Conservation (phyloP, 805 yeast species). For the Saccharomycopsis selenospora region DNA sequence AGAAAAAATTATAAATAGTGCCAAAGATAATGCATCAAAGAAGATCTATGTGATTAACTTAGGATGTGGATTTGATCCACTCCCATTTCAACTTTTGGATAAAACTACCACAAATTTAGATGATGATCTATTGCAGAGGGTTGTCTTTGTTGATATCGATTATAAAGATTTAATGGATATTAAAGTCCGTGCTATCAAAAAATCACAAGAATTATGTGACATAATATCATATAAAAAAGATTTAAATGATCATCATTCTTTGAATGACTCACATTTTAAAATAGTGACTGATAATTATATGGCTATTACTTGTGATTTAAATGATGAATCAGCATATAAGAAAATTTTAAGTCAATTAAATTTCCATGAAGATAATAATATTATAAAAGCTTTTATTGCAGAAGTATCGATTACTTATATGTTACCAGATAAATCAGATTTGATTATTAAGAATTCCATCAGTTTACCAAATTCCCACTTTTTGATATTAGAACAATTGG, state of each 20-base stretch:
- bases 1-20: slow-evolving; percentile 34
- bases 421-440: slow-evolving; percentile 59
- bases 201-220: slow-evolving; percentile 37
- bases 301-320: slow-evolving; percentile 62
- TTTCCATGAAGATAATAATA: not conserved
- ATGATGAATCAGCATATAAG: slow-evolving; percentile 36
- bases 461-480: slow-evolving; percentile 47
- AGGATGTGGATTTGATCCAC: slow-evolving; percentile 74
- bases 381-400: slow-evolving; percentile 57
- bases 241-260: not conserved
- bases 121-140: slow-evolving; percentile 15
- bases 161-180: slow-evolving; percentile 59
- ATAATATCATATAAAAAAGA: slow-evolving; percentile 35
- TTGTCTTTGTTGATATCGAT: slow-evolving; percentile 63
- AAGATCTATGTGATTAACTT: slow-evolving; percentile 50
- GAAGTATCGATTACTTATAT: slow-evolving; percentile 81
- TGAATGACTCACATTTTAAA: not conserved
- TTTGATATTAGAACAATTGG: slow-evolving; percentile 59
- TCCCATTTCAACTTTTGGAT: slow-evolving; percentile 46
- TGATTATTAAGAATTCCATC: slow-evolving; percentile 43
- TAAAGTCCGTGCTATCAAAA: slow-evolving; percentile 46
- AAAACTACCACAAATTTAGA: slow-evolving; percentile 27
- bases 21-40: slow-evolving; percentile 20
- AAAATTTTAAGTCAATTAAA: slow-evolving; percentile 15
- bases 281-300: slow-evolving; percentile 37